phyloP scores from a whole-genome alignment of 805 yeast genomes.

The Sugiyamaella mastotermitis region DNA sequence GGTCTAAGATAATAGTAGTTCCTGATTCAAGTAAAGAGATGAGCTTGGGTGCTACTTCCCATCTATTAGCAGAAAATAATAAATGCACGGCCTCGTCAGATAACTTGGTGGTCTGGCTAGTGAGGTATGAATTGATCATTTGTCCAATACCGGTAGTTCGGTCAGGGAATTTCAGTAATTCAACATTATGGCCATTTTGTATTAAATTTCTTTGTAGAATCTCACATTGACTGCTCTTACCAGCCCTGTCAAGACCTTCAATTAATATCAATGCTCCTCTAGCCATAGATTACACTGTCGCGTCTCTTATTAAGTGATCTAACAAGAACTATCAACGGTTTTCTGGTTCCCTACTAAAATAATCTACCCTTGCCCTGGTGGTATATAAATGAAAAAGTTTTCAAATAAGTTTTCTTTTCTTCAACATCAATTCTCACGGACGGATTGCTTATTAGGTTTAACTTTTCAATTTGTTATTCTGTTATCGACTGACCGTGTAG shows the following conservation, averaged over 20 bases:
- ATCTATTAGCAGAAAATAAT: slow-evolving; percentile 85
- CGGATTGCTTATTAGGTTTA: slow-evolving; percentile 10
- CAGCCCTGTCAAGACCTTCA: slow-evolving; percentile 94
- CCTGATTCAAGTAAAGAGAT: slow-evolving; percentile 45
- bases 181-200: slow-evolving; percentile 24
- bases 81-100: slow-evolving; percentile 82
- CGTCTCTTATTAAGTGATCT: too few relatives aligned
- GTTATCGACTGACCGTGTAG: slow-evolving; percentile 17
- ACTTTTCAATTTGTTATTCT: slow-evolving; percentile 2
- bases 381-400: too few relatives aligned
- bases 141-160: slow-evolving; percentile 77
- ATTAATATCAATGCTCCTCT: slow-evolving; percentile 74
- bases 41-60: slow-evolving; percentile 68
- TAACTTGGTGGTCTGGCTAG: slow-evolving; percentile 35
- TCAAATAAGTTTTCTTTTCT: slow-evolving; percentile 14
- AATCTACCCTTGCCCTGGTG: too few relatives aligned
- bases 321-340: too few relatives aligned
- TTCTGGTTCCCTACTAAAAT: too few relatives aligned
- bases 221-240: slow-evolving; percentile 80
- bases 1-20: slow-evolving; percentile 60
- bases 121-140: slow-evolving; percentile 66
- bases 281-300: too few relatives aligned
- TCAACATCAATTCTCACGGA: slow-evolving; percentile 17
- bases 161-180: slow-evolving; percentile 77
- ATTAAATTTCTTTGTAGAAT: slow-evolving; percentile 31